Percentiles rank a stretch among this genome's conserved stretches.
These are phyloP conservation scores for Austroboletus festivus DNA, from an alignment of 768 basidiomycete species.

Conservation along the genomic window DNA sequence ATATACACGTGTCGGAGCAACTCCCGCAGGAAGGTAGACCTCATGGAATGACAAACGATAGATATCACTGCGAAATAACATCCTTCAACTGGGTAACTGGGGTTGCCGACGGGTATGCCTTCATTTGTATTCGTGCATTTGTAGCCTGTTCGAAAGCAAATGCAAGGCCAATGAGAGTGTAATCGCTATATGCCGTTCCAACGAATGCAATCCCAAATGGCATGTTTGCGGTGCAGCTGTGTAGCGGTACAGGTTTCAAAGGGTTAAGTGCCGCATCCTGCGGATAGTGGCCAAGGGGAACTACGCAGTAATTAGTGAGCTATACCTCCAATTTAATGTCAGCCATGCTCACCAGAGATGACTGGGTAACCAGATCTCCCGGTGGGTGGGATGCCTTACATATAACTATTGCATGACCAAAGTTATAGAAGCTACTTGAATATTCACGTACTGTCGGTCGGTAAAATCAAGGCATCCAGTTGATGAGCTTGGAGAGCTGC, in stretches of 20 bases:
- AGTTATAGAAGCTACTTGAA: neutral
- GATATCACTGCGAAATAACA: slow-evolving; percentile 22
- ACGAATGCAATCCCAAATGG: slow-evolving; percentile 64
- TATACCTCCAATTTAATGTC: neutral
- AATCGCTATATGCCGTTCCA: slow-evolving; percentile 60
- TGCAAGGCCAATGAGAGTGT: slow-evolving; percentile 52
- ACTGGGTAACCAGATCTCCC: slow-evolving; percentile 68
- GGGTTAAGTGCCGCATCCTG: slow-evolving; percentile 40
- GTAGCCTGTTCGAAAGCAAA: slow-evolving; percentile 70
- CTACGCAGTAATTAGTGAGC: slow-evolving; percentile 21
- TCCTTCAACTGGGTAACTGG: slow-evolving; percentile 51
- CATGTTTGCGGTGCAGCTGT: slow-evolving; percentile 39
- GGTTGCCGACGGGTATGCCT: slow-evolving; percentile 49
- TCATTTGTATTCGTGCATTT: slow-evolving; percentile 44
- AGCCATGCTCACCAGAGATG: slow-evolving; percentile 47
- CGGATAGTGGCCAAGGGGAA: slow-evolving; percentile 61
- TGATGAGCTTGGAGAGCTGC: slow-evolving; percentile 43
- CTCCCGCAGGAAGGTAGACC: slow-evolving; percentile 2
- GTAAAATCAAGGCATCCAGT: slow-evolving; percentile 53
- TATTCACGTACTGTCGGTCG: slow-evolving; percentile 33
- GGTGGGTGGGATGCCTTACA: slow-evolving; percentile 29
- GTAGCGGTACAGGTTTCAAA: slow-evolving; percentile 41
- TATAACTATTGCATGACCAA: neutral
- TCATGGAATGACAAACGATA: neutral
- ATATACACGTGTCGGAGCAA: slow-evolving; percentile 1